A percentile compares a stretch with the other conserved stretches of the same genome.
Evolutionary conservation across 176 grass and related monocot genomes (phyloP).

Genomic region (Echinochloa phyllopogon): DNA sequence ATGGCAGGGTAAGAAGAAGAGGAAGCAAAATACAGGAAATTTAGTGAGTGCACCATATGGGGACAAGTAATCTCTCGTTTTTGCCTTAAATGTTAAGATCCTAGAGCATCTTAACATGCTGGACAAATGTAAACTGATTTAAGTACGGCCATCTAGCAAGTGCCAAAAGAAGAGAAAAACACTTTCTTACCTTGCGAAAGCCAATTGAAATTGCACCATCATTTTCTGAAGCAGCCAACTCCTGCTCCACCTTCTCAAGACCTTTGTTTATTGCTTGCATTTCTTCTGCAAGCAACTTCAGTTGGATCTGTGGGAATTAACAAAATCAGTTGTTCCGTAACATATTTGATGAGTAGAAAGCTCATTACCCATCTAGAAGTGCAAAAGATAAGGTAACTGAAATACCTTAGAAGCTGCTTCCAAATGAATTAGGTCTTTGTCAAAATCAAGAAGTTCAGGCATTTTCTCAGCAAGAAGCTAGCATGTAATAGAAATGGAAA

Average conservation of each 20-base stretch:
- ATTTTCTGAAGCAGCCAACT: slow-evolving; percentile 74
- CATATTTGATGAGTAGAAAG: slow-evolving; percentile 41
- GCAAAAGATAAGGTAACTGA: slow-evolving; percentile 15
- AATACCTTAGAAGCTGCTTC: slow-evolving; percentile 98
- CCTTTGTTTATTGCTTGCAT: slow-evolving; percentile 99
- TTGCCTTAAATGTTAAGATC: slow-evolving; percentile 17
- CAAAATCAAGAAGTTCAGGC: slow-evolving; percentile 98
- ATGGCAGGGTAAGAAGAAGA: slow-evolving; percentile 12
- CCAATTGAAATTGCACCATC: slow-evolving; percentile 73
- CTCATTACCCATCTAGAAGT: slow-evolving; percentile 33
- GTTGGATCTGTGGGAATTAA: slow-evolving; percentile 75
- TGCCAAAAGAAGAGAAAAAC: slow-evolving; percentile 32
- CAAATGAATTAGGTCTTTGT: slow-evolving; percentile 95
- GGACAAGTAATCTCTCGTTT: slow-evolving; percentile 1
- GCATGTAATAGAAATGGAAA: slow-evolving; percentile 40
- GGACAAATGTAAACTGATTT: slow-evolving; percentile 13
- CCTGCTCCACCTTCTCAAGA: slow-evolving; percentile 98
- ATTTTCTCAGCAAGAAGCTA: slow-evolving; percentile 94
- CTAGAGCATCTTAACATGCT: slow-evolving; percentile 17
- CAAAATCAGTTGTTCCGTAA: slow-evolving; percentile 33
- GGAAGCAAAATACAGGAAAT: slow-evolving; percentile 10
- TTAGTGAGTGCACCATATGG: neutral
- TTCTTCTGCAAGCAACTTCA: slow-evolving; percentile 92
- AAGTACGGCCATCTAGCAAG: slow-evolving; percentile 14
- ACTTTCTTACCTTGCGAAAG: slow-evolving; percentile 70